Conservation (phyloP, 1,284 basidiomycete genomes). For the Rhodotorula sp. region DNA sequence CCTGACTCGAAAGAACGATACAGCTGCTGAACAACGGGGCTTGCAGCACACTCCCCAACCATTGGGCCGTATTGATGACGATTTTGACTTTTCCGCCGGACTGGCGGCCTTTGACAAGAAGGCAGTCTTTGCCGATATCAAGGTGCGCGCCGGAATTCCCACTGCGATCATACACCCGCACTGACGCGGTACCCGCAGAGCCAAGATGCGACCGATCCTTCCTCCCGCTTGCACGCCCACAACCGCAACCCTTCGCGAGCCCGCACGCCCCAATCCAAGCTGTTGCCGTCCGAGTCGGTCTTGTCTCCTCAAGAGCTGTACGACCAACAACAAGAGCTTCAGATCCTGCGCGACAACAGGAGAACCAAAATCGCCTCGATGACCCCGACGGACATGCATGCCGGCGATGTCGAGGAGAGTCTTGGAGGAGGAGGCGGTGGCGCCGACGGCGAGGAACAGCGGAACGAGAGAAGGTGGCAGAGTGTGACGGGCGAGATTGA, state of each 20-base stretch:
- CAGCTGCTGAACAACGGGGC: background rate
- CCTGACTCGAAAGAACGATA: background rate
- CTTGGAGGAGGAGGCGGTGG: too few species aligned
- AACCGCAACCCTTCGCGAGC: constrained; percentile 33
- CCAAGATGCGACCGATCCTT: constrained; percentile 40
- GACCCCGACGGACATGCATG: constrained; percentile 10
- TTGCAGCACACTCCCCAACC: background rate
- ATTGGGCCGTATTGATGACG: constrained; percentile 25
- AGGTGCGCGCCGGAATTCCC: background rate
- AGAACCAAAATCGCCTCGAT: constrained; percentile 10
- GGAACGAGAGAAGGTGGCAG: background rate
- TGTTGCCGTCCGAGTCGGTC: constrained; percentile 30
- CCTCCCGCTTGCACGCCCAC: constrained; percentile 43
- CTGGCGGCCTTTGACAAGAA: constrained; percentile 42
- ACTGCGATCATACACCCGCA: too few species aligned
- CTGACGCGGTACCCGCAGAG: constrained; percentile 7
- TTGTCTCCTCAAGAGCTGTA: constrained; percentile 30
- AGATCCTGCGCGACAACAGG: constrained; percentile 1
- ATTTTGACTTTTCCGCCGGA: constrained; percentile 41
- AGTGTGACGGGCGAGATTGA: background rate
- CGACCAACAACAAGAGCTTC: constrained; percentile 17
- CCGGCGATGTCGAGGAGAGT: constrained; percentile 9
- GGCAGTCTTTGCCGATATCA: constrained; percentile 39
- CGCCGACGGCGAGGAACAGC: constrained; percentile 4
- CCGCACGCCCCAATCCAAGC: constrained; percentile 25